Evolutionary conservation across 495 filamentous ascomycete species (phyloP).

Genomic region (Evernia prunastri): DNA sequence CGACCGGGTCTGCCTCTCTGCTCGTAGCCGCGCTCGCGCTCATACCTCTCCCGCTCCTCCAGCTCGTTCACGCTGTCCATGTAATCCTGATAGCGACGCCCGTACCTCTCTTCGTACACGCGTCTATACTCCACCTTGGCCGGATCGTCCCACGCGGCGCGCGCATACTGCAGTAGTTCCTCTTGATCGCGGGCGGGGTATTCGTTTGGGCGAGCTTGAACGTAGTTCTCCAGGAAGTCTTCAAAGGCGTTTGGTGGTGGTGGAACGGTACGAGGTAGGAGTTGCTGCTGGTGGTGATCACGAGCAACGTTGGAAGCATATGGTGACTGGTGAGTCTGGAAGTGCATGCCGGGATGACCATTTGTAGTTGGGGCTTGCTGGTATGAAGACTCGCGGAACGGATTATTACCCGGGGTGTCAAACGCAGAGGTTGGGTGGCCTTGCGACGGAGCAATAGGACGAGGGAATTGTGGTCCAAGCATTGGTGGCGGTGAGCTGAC

Average conservation of each 20-base stretch:
- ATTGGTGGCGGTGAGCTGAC: slow-evolving; percentile 20
- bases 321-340: slow-evolving; percentile 9
- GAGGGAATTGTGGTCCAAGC: slow-evolving; percentile 22
- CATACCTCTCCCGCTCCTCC: slow-evolving; percentile 19
- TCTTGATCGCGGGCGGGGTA: slow-evolving; percentile 19
- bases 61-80: slow-evolving; percentile 21
- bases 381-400: slow-evolving; percentile 18
- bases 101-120: slow-evolving; percentile 38
- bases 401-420: slow-evolving; percentile 11
- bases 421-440: slow-evolving; percentile 23
- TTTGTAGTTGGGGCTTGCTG: slow-evolving; percentile 20
- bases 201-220: slow-evolving; percentile 14
- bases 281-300: slow-evolving; percentile 16
- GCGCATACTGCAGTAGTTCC: slow-evolving; percentile 33
- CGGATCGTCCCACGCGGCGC: slow-evolving; percentile 43
- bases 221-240: slow-evolving; percentile 25
- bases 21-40: slow-evolving; percentile 23
- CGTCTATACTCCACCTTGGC: slow-evolving; percentile 37
- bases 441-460: slow-evolving; percentile 23
- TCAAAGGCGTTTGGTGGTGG: slow-evolving; percentile 15
- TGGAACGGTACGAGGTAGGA: slow-evolving; percentile 2
- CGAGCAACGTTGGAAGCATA: background rate
- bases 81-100: slow-evolving; percentile 25
- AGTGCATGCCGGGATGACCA: slow-evolving; percentile 16
- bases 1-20: slow-evolving; percentile 21